A percentile compares a stretch with the other conserved stretches of the same genome.
phyloP scores from a whole-genome alignment of 495 filamentous ascomycete genomes.

The Talaromyces thailandensis region DNA sequence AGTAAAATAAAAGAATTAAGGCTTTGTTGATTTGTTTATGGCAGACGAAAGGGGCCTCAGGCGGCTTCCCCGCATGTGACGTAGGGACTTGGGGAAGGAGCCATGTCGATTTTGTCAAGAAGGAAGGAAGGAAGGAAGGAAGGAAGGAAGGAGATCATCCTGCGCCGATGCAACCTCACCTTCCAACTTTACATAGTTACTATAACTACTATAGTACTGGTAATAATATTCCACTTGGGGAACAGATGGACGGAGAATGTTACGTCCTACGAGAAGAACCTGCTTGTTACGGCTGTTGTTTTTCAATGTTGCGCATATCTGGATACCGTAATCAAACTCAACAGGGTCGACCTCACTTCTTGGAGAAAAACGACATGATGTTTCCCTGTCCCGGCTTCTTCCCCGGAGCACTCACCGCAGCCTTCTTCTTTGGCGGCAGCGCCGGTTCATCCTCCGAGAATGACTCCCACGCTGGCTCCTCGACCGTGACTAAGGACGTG shows the following conservation, averaged over 20 bases:
- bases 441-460: constrained; percentile 88
- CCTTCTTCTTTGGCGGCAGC: constrained; percentile 51
- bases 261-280: no score
- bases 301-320: no score
- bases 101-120: neutral
- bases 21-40: neutral
- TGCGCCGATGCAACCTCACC: constrained; percentile 1
- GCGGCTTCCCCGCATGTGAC: neutral
- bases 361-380: constrained; percentile 91
- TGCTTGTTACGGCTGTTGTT: no score
- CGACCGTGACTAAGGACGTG: constrained; percentile 64
- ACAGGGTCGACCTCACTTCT: constrained; percentile 45
- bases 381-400: constrained; percentile 66
- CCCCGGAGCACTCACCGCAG: constrained; percentile 33
- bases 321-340: neutral
- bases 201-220: no score
- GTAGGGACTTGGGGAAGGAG: neutral
- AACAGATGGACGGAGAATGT: no score
- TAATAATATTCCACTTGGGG: no score
- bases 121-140: neutral
- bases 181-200: neutral
- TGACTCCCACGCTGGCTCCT: constrained; percentile 86
- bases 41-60: neutral
- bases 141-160: neutral
- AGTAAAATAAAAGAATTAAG: neutral